Conservation (phyloP, 176 grass and related monocot genomes). For the Saccharum officinarum region DNA sequence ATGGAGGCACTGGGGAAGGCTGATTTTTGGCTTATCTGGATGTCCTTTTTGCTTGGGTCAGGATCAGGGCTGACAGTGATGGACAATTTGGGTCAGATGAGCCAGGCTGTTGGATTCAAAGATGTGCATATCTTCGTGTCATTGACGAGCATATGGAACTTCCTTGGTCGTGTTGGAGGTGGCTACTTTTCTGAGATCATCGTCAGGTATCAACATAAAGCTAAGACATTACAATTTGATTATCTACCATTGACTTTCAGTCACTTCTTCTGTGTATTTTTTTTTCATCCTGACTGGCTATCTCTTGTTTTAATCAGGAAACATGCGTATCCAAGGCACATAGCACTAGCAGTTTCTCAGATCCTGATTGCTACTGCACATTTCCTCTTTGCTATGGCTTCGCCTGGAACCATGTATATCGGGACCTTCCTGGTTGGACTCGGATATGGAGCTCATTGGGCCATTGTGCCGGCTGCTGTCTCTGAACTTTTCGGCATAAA, state of each 20-base stretch:
- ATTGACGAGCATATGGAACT: slow-evolving; percentile 87
- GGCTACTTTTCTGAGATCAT: slow-evolving; percentile 87
- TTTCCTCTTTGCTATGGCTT: slow-evolving; percentile 39
- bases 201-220: slow-evolving; percentile 48
- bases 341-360: slow-evolving; percentile 53
- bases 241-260: not conserved
- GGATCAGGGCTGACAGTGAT: slow-evolving; percentile 84
- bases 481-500: slow-evolving; percentile 76
- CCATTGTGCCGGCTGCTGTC: slow-evolving; percentile 55
- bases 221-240: not conserved
- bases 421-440: slow-evolving; percentile 71
- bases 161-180: slow-evolving; percentile 79
- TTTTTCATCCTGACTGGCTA: slow-evolving; percentile 3
- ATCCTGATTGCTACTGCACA: slow-evolving; percentile 35
- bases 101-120: slow-evolving; percentile 65
- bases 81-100: slow-evolving; percentile 89
- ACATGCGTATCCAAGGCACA: slow-evolving; percentile 57
- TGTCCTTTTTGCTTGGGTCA: slow-evolving; percentile 65
- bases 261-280: not conserved
- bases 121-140: slow-evolving; percentile 69
- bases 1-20: slow-evolving; percentile 66
- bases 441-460: slow-evolving; percentile 79
- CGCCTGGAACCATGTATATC: slow-evolving; percentile 80
- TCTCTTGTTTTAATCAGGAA: slow-evolving; percentile 43
- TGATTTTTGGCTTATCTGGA: slow-evolving; percentile 90